phyloP scores from a whole-genome alignment of 2,329 filamentous ascomycete genomes.

The Pestalotiopsis fici region DNA sequence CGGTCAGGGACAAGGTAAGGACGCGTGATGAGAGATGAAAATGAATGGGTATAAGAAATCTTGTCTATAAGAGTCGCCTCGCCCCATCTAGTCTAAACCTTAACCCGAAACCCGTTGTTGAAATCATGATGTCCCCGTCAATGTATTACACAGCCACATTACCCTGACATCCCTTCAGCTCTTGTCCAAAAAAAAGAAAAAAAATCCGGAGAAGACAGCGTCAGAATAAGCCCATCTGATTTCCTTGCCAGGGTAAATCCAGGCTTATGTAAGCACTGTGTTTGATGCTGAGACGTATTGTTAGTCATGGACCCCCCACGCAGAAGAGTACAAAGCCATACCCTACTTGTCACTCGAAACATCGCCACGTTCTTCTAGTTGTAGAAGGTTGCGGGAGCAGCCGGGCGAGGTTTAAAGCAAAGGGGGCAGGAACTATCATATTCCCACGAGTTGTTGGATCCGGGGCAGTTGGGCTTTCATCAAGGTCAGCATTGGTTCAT shows the following conservation, averaged over 20 bases:
- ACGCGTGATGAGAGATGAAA: not conserved
- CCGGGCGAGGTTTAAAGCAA: not conserved
- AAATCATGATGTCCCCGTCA: not conserved
- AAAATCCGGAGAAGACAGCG: not conserved
- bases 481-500: not conserved
- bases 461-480: constrained; percentile 1
- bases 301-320: not conserved
- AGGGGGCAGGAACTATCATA: not conserved
- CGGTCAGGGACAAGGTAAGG: not conserved
- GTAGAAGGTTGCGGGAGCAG: not conserved
- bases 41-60: not conserved
- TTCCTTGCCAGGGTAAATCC: not conserved
- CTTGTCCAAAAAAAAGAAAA: not conserved
- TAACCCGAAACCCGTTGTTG: not conserved
- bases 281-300: not conserved
- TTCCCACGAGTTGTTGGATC: constrained; percentile 1
- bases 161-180: not conserved
- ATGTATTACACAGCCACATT: not conserved
- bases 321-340: not conserved
- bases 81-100: not conserved
- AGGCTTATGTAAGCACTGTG: no score
- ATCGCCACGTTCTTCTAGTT: not conserved
- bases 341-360: not conserved
- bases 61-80: not conserved
- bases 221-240: not conserved